phyloP scores from a whole-genome alignment of 2,329 filamentous ascomycete genomes.

The Fusarium sp. region DNA sequence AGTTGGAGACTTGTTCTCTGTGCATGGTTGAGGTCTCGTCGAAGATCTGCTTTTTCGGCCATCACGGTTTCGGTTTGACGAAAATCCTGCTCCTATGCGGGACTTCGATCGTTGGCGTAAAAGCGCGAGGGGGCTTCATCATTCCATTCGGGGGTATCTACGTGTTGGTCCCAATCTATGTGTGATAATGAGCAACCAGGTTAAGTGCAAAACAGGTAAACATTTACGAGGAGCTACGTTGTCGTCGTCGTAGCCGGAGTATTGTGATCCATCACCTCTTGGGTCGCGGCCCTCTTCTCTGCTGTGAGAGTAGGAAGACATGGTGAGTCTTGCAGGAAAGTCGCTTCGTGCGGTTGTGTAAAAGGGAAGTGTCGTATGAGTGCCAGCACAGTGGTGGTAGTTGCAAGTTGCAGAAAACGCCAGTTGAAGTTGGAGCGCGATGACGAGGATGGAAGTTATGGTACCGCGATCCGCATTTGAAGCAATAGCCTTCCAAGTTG shows the following conservation, averaged over 20 bases:
- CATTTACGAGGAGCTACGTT: background rate
- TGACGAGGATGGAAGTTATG: background rate
- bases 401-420: background rate
- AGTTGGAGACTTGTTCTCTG: background rate
- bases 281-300: accelerated
- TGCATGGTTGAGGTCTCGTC: background rate
- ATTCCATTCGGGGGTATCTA: background rate
- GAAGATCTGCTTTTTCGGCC: background rate
- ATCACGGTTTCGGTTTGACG: background rate
- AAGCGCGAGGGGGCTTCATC: background rate
- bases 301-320: background rate
- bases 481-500: background rate
- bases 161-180: background rate
- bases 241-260: background rate
- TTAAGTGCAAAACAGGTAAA: background rate
- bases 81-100: background rate
- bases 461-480: background rate
- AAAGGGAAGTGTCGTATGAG: background rate
- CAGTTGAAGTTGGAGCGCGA: too few relatives aligned
- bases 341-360: background rate
- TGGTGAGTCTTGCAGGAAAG: background rate
- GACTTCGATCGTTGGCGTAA: background rate
- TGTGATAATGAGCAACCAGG: background rate
- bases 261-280: background rate
- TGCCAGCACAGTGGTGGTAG: too few relatives aligned